Conservation (phyloP, 1,284 basidiomycete species). For the Athelia sp. region DNA sequence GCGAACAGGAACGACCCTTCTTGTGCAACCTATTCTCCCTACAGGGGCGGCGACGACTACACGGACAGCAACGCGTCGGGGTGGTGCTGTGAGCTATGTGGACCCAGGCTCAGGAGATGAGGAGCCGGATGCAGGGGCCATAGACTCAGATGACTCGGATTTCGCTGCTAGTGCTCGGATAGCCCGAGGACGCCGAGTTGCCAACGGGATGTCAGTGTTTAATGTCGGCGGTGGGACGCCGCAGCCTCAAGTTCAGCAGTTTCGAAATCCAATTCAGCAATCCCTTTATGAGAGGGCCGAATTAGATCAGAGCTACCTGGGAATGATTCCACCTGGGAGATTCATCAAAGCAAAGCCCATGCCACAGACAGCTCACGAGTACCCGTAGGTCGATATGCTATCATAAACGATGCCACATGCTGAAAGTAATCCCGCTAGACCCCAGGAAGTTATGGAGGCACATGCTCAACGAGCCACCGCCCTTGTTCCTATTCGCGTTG, state of each 20-base stretch:
- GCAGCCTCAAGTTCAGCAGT: slow-evolving; percentile 19
- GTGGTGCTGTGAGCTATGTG: slow-evolving; percentile 79
- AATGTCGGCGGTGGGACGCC: slow-evolving; percentile 29
- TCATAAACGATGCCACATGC: background rate
- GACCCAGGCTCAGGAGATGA: slow-evolving; percentile 84
- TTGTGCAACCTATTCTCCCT: slow-evolving; percentile 84
- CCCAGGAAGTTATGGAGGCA: slow-evolving; percentile 58
- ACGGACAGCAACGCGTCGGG: slow-evolving; percentile 49
- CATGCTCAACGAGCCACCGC: slow-evolving; percentile 64
- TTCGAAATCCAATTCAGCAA: background rate
- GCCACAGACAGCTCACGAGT: slow-evolving; percentile 59
- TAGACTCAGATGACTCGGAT: slow-evolving; percentile 75
- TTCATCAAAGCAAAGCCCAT: slow-evolving; percentile 66
- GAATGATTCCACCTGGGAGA: slow-evolving; percentile 77
- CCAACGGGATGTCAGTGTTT: slow-evolving; percentile 28
- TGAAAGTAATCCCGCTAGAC: slow-evolving; percentile 31
- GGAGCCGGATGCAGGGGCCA: slow-evolving; percentile 69
- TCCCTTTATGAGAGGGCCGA: slow-evolving; percentile 43
- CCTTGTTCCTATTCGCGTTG: slow-evolving; percentile 89
- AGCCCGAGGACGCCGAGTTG: slow-evolving; percentile 25
- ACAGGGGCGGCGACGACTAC: slow-evolving; percentile 36
- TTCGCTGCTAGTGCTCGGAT: slow-evolving; percentile 45
- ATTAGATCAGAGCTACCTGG: slow-evolving; percentile 85
- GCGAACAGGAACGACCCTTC: slow-evolving; percentile 84
- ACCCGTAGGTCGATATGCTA: slow-evolving; percentile 48